These are phyloP conservation scores for Talaromyces sp. DNA, from an alignment of 2,329 filamentous ascomycete genomes.

Conservation along the genomic window DNA sequence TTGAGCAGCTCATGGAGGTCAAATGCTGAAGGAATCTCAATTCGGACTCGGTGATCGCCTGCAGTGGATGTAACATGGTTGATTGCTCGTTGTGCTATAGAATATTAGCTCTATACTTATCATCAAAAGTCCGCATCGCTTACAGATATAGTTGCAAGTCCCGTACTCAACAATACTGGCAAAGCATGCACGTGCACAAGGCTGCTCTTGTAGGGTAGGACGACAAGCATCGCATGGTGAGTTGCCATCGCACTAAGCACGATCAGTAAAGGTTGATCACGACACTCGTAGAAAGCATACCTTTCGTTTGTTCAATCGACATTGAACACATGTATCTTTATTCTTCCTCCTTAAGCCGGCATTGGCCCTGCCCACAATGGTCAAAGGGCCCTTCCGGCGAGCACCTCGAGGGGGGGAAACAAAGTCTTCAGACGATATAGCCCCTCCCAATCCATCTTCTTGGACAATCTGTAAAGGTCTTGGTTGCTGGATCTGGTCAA, in stretches of 20 bases:
- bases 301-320: constrained; percentile 45
- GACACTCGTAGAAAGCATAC: constrained; percentile 23
- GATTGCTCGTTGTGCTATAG: constrained; percentile 41
- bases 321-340: constrained; percentile 45
- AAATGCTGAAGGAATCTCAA: constrained; percentile 42
- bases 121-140: constrained; percentile 16
- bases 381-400: constrained; percentile 42
- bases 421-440: constrained; percentile 41
- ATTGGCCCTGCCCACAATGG: constrained; percentile 39
- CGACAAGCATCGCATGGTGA: constrained; percentile 43
- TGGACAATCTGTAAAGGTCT: constrained; percentile 43
- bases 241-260: constrained; percentile 39
- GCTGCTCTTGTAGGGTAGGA: constrained; percentile 42
- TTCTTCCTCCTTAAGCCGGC: constrained; percentile 43
- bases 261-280: constrained; percentile 16
- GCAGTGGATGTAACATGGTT: constrained; percentile 41
- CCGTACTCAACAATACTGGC: constrained; percentile 44
- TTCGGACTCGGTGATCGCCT: constrained; percentile 32
- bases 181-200: constrained; percentile 45
- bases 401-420: constrained; percentile 43
- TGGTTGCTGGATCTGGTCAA: constrained; percentile 29
- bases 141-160: constrained; percentile 48
- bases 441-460: constrained; percentile 43
- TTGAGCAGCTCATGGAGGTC: constrained; percentile 38
- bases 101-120: background rate